Evolutionary conservation across 306 rosid genomes (phyloP).

Genomic region (Ormosia semicastrata): DNA sequence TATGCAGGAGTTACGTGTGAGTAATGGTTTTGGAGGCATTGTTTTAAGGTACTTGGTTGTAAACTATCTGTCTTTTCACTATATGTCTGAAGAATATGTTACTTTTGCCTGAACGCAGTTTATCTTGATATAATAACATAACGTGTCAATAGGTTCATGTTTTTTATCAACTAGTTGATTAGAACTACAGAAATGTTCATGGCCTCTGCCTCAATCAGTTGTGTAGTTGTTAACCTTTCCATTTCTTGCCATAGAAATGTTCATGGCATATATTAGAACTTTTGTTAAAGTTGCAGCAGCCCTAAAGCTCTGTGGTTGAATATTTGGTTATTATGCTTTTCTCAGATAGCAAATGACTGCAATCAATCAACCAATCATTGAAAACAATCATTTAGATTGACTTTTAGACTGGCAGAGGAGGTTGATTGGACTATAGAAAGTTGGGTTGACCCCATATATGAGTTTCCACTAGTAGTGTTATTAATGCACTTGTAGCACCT

Average conservation of each 20-base stretch:
- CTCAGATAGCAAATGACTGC: background rate
- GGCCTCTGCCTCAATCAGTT: background rate
- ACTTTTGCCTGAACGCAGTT: background rate
- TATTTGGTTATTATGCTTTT: background rate
- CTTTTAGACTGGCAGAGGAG: background rate
- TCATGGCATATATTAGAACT: no score
- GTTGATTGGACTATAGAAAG: background rate
- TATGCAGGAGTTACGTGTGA: constrained; percentile 92
- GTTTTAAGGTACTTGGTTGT: constrained; percentile 63
- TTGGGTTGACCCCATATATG: background rate
- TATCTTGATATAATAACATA: background rate
- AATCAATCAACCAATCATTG: background rate
- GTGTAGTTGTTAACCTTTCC: constrained; percentile 2
- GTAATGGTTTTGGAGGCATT: constrained; percentile 90
- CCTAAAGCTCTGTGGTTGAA: background rate
- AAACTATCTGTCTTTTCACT: background rate
- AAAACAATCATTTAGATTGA: background rate
- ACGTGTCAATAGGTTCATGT: background rate
- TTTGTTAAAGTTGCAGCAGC: background rate
- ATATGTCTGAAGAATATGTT: background rate
- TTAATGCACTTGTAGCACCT: background rate
- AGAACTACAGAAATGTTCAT: background rate
- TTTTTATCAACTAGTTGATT: background rate
- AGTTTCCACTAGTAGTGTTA: background rate
- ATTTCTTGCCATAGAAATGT: background rate